phyloP scores from a whole-genome alignment of 2,329 filamentous ascomycete genomes.

The Cladosporium halotolerans region DNA sequence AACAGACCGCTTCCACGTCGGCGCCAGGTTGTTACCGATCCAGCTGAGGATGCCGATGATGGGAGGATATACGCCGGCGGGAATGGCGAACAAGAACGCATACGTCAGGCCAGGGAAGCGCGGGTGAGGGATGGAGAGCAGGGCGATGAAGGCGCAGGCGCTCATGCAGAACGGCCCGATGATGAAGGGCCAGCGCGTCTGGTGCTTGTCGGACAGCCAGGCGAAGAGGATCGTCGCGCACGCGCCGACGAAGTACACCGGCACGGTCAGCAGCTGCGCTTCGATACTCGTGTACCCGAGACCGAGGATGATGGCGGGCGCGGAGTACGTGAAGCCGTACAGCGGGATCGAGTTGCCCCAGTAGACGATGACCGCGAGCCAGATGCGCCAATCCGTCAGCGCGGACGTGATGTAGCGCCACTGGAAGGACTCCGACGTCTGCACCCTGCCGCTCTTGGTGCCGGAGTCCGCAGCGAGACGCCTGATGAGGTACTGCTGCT shows the following conservation, averaged over 20 bases:
- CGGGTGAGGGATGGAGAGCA: constrained; percentile 22
- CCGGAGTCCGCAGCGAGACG: constrained; percentile 20
- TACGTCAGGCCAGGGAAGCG: constrained; percentile 22
- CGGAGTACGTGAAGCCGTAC: constrained; percentile 52
- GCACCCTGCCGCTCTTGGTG: constrained; percentile 36
- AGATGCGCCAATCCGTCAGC: constrained; percentile 38
- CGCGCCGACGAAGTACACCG: constrained; percentile 33
- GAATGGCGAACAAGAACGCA: constrained; percentile 30
- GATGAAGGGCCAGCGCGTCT: constrained; percentile 16
- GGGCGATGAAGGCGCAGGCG: constrained; percentile 17
- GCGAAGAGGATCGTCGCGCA: constrained; percentile 15
- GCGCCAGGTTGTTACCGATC: constrained; percentile 62
- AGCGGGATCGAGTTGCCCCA: constrained; percentile 21
- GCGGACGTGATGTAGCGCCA: constrained; percentile 34
- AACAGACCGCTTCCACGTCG: constrained; percentile 62
- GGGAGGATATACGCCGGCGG: constrained; percentile 33
- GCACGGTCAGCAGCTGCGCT: constrained; percentile 41
- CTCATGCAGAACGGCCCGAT: constrained; percentile 12
- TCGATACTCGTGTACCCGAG: constrained; percentile 39
- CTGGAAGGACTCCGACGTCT: constrained; percentile 30
- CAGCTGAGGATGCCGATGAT: constrained; percentile 24
- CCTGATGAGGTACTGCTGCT: constrained; percentile 34
- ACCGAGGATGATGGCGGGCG: constrained; percentile 47
- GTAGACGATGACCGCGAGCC: constrained; percentile 31
- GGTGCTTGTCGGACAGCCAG: constrained; percentile 15